Evolutionary conservation across 352 stramenopile species (phyloP), one percentile per base, ranked within the genome.

Genomic region (Pythium aquatile): DNA sequence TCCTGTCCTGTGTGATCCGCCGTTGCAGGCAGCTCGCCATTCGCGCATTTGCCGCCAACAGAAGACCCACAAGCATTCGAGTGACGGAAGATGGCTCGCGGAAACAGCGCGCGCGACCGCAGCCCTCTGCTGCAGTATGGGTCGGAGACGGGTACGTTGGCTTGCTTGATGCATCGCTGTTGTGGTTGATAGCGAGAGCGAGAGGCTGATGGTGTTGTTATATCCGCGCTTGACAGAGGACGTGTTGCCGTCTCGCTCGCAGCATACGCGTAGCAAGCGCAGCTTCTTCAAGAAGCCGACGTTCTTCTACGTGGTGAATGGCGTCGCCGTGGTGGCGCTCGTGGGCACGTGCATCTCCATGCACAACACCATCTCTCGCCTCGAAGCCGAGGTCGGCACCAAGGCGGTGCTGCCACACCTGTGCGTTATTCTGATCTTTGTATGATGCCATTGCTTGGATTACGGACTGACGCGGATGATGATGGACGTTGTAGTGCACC

Each of bases 271-370:
- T 17, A 54, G 33, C 20, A 56, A 58, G 29, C 63, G 33, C 14
- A 40, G 63, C 57, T 63, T 71, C 55, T 72, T 70, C 68, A 64
- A 72, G 58, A 74, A 83, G 54, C 35, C 63, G 5, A 59, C 55
- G 30, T 54, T 81, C 20, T 78, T 91, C 46, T 84, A 85, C 13
- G 74, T 70, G 9, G 42, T 91, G 17, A 91, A 91, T 60, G 80
- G 78, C 37, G 57, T 83, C 13, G 83, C 73, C 2, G 68, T 88
- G 16, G 68, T 90, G 13, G 79, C 76, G 44, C 68, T 92, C 39
- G 68, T 89, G 26, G 71, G 64, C n/a, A 42, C 82, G 30, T 92
- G 81, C 42, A 53, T 92, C 47, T 90, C 83, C 28, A 90, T 90
- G 78, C 78, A 89, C 76, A 81, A 74, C 73, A 87, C 79, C 13